A percentile compares a stretch with the other conserved stretches of the same genome.
These are phyloP conservation scores for Ophiocordyceps camponoti-leonardi DNA, from an alignment of 2,329 filamentous ascomycete genomes.

Conservation along the genomic window DNA sequence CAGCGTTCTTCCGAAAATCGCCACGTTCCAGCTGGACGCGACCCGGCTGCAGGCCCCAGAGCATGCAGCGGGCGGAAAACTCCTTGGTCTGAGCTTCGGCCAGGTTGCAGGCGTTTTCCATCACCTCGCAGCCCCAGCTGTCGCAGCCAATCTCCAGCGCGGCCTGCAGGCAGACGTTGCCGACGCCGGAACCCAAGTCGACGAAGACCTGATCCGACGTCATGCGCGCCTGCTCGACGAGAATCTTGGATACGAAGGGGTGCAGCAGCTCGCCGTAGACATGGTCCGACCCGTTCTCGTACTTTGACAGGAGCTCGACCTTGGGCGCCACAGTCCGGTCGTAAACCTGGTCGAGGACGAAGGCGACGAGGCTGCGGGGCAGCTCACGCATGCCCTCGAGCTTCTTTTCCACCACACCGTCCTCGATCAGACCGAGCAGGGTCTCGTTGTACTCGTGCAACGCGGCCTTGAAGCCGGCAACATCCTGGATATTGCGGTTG, in stretches of 20 bases:
- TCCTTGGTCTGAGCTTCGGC: constrained; percentile 68
- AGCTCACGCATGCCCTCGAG: constrained; percentile 53
- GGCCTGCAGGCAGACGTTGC: constrained; percentile 87
- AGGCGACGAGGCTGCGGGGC: constrained; percentile 54
- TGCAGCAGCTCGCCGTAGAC: constrained; percentile 88
- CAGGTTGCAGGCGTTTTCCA: constrained; percentile 74
- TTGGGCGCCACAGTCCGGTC: constrained; percentile 81
- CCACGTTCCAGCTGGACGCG: constrained; percentile 65
- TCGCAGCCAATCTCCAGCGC: constrained; percentile 87
- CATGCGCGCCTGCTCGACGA: constrained; percentile 58
- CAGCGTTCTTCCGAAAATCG: constrained; percentile 61
- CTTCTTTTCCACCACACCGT: constrained; percentile 56
- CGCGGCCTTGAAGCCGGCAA: constrained; percentile 53
- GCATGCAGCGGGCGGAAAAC: constrained; percentile 65
- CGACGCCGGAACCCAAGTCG: constrained; percentile 87
- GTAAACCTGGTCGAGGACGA: constrained; percentile 78
- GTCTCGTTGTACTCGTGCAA: constrained; percentile 63
- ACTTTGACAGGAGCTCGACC: constrained; percentile 67
- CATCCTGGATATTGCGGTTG: constrained; percentile 44
- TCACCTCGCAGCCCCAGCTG: constrained; percentile 92
- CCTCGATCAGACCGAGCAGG: constrained; percentile 45
- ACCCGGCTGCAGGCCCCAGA: constrained; percentile 78
- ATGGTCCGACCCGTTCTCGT: constrained; percentile 81
- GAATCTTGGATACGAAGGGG: constrained; percentile 67
- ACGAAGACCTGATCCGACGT: constrained; percentile 78